These are phyloP conservation scores for Penicillium atrosanguineum DNA, from an alignment of 495 filamentous ascomycete species.

Conservation along the genomic window DNA sequence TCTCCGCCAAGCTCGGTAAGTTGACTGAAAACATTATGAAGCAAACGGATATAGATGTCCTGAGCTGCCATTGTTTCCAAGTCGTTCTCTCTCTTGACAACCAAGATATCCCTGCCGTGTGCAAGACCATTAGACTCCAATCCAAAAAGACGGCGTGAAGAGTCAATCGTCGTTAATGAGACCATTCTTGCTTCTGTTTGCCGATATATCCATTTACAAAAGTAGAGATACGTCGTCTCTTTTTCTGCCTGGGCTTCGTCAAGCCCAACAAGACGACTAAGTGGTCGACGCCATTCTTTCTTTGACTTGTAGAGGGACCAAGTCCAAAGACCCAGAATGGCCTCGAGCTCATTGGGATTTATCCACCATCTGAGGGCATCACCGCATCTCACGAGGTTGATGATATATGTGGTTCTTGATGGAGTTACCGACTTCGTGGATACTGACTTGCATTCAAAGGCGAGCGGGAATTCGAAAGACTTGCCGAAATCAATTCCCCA, in stretches of 20 bases:
- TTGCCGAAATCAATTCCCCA: conserved; percentile 23
- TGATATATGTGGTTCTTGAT: conserved; percentile 12
- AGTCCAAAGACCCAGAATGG: conserved; percentile 34
- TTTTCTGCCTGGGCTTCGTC: conserved; percentile 16
- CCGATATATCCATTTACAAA: conserved; percentile 41
- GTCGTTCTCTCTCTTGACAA: conserved; percentile 21
- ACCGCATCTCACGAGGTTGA: conserved; percentile 20
- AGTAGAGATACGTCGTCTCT: conserved; percentile 28
- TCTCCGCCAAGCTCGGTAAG: conserved; percentile 20
- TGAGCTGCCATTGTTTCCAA: conserved; percentile 36
- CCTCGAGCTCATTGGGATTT: conserved; percentile 29
- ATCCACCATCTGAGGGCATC: conserved; percentile 31
- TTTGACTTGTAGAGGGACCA: conserved; percentile 32
- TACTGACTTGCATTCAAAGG: conserved; percentile 15
- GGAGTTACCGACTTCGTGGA: neutral
- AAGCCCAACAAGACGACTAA: conserved; percentile 31
- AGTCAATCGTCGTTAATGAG: conserved; percentile 17
- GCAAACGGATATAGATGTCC: conserved; percentile 37
- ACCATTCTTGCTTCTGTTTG: conserved; percentile 29
- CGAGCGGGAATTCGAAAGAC: conserved; percentile 22
- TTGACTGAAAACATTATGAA: conserved; percentile 12
- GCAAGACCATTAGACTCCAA: conserved; percentile 6
- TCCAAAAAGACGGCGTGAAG: conserved; percentile 24
- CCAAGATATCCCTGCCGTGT: conserved; percentile 21
- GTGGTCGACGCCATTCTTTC: conserved; percentile 11